Evolutionary conservation across 495 filamentous ascomycete species (phyloP).

Genomic region (Jackrogersella multiformis): DNA sequence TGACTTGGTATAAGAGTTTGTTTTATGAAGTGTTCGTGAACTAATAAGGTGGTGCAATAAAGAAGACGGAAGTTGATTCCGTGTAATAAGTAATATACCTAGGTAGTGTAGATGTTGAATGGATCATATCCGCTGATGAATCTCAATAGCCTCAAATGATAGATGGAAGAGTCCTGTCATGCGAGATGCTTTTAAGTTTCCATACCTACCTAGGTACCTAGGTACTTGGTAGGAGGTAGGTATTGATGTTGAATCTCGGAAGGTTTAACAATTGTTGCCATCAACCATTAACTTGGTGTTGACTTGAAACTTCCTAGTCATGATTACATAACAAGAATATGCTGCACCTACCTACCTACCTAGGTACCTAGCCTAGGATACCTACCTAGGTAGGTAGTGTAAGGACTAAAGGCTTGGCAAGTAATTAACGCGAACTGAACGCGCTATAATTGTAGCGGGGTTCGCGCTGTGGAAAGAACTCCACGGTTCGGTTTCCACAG

Average conservation of each 20-base stretch:
- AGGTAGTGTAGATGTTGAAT: conserved; percentile 1
- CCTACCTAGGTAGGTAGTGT: no score
- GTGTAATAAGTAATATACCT: not conserved
- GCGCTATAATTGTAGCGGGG: conserved; percentile 32
- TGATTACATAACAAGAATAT: no score
- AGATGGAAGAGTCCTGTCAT: not conserved
- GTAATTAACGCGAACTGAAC: conserved; percentile 39
- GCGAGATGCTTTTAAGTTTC: no score
- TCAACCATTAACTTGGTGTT: no score
- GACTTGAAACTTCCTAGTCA: no score
- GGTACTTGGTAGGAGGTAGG: no score
- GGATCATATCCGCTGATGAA: not conserved
- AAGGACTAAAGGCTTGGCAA: conserved; percentile 26
- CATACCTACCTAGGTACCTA: no score
- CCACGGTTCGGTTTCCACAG: conserved; percentile 13
- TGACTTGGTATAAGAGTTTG: not conserved
- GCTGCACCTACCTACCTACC: no score
- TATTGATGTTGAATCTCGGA: no score
- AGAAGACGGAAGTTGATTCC: not conserved
- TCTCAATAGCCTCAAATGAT: not conserved
- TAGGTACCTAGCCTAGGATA: no score
- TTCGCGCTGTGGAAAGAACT: conserved; percentile 3
- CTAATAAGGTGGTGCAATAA: not conserved
- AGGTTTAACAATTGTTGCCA: no score
- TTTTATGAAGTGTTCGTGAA: not conserved